Conservation (phyloP, 345 rosid species). For the Lepidium didymum region DNA sequence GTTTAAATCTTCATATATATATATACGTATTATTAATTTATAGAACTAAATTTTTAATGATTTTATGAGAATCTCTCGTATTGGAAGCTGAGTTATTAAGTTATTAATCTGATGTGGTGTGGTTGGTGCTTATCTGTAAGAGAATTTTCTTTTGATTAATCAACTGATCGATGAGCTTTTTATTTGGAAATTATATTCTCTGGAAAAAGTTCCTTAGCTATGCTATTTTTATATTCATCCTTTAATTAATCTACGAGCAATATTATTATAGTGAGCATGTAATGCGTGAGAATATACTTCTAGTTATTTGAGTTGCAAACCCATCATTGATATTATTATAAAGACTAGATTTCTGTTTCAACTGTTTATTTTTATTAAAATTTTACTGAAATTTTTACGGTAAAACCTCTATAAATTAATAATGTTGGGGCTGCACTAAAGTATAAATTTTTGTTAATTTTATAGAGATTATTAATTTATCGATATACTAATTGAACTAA, state of each 20-base stretch:
- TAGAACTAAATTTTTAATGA: background rate
- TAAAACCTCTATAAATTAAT: too few relatives aligned
- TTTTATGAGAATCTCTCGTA: conserved; percentile 20
- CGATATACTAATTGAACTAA: too few relatives aligned
- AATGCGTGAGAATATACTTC: background rate
- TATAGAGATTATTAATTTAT: too few relatives aligned
- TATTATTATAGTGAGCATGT: background rate
- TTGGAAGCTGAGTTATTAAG: conserved; percentile 16
- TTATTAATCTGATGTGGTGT: conserved; percentile 18
- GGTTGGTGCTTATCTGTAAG: conserved; percentile 27
- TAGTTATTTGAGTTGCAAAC: background rate
- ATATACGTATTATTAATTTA: conserved; percentile 7
- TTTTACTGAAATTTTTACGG: too few relatives aligned
- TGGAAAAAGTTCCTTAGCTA: conserved; percentile 12
- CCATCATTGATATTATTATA: background rate
- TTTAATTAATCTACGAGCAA: background rate
- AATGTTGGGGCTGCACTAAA: too few relatives aligned
- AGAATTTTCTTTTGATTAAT: conserved; percentile 26
- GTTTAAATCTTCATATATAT: background rate
- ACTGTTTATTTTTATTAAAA: background rate
- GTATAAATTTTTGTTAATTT: too few relatives aligned
- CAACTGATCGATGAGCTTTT: background rate
- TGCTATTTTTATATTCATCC: conserved; percentile 7
- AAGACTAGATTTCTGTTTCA: background rate
- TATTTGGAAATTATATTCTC: conserved; percentile 12